phyloP scores from a whole-genome alignment of 1,284 basidiomycete species.

The Cutaneotrichosporon daszewskae region DNA sequence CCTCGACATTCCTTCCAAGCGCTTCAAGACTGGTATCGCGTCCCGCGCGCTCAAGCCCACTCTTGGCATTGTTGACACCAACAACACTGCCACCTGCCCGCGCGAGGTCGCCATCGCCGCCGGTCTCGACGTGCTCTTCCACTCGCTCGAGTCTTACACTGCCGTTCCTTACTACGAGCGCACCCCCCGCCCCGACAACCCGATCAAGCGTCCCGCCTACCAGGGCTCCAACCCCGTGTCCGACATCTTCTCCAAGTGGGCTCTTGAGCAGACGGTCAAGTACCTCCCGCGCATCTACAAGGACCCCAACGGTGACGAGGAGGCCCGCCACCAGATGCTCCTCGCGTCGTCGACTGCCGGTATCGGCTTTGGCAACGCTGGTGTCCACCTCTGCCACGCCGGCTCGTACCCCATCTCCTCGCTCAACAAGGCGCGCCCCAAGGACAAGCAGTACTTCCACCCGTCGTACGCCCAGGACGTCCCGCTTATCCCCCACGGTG shows the following conservation, averaged over 20 bases:
- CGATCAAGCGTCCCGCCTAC: conserved; percentile 76
- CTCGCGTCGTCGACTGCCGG: conserved; percentile 62
- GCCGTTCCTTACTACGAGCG: conserved; percentile 67
- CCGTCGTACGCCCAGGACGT: conserved; percentile 72
- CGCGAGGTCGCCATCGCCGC: conserved; percentile 82
- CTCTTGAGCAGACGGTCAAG: conserved; percentile 81
- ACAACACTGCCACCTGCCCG: conserved; percentile 78
- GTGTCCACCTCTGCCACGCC: conserved; percentile 71
- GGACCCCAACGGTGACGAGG: conserved; percentile 64
- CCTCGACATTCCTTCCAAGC: conserved; percentile 71
- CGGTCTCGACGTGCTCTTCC: conserved; percentile 90
- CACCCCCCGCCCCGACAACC: conserved; percentile 80
- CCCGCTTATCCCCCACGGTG: conserved; percentile 88
- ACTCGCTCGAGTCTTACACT: conserved; percentile 72
- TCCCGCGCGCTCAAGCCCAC: conserved; percentile 84
- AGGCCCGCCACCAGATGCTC: conserved; percentile 87
- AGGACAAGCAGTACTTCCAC: conserved; percentile 66
- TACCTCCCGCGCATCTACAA: conserved; percentile 82
- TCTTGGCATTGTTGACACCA: conserved; percentile 78
- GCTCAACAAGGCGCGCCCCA: conserved; percentile 85
- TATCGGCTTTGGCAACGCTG: conserved; percentile 91
- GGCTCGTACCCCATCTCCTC: conserved; percentile 64
- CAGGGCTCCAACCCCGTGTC: conserved; percentile 95
- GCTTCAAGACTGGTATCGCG: conserved; percentile 95
- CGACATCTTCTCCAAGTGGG: conserved; percentile 95